Evolutionary conservation across 768 basidiomycete species (phyloP), one percentile per base, ranked within the genome.

Genomic region (Hortiboletus campestris): DNA sequence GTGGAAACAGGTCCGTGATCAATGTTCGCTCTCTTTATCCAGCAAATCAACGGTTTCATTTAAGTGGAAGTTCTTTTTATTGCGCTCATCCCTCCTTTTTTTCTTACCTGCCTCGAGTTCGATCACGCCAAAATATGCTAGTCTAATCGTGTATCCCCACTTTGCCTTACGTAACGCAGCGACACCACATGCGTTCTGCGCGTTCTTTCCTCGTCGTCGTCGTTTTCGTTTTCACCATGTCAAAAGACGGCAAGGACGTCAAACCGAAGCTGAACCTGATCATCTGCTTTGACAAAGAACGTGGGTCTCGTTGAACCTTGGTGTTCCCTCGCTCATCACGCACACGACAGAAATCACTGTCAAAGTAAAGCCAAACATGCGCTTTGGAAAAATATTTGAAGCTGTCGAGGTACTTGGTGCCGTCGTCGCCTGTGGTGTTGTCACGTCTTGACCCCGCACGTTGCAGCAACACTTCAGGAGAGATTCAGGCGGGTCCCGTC

Each of bases 231-330:
- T 46, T 19, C 31, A 46, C 36, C 56, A 72, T 71, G 69, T 67
- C 67, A 2, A 64, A 68, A 42, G 69, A 63, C 60, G 69, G 62
- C 61, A 85, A 66, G 28, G 65, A 89, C 53, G 80, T 83, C 25
- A 89, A 88, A 67, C 86, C 87, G 16, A 89, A 89, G 61, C 74
- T 89, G 45, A 85, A 83, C 67, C 68, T 89, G n/a, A 72, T 74
- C 49, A 75, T 89, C 61, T 67, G 69, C 35, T 82, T 78, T 55
- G 84, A n/a, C n/a, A n/a, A n/a, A 86, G 53, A 73, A 51, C 75
- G 86, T 88, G 40, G 60, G 79, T 63, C 43, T 16, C 1, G 11
- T 2, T 7, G 12, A 2, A 4, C 19, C 42, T 54, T 17, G 34
- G 20, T 3, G 22, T 28, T 20, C 1, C 40, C 4, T 35, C 45